A percentile compares a stretch with the other conserved stretches of the same genome.
Evolutionary conservation across 2,329 filamentous ascomycete species (phyloP).

Genomic region (Apiospora sp.): DNA sequence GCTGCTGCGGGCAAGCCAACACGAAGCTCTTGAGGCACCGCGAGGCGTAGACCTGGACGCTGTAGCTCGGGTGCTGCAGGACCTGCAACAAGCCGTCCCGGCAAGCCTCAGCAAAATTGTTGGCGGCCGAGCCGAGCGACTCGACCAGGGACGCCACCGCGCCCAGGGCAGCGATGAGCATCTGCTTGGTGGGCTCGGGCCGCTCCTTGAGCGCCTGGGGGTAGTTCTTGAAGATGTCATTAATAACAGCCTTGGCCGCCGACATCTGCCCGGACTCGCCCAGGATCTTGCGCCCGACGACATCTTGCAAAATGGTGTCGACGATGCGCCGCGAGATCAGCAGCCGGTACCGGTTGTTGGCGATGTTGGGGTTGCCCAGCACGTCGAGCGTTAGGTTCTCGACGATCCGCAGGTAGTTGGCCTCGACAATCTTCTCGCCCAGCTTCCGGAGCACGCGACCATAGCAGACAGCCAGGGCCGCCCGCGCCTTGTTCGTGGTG

Average conservation of each 20-base stretch:
- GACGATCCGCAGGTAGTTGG: slow-evolving; percentile 81
- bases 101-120: slow-evolving; percentile 80
- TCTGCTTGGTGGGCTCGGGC: slow-evolving; percentile 87
- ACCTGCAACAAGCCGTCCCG: slow-evolving; percentile 90
- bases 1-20: slow-evolving; percentile 88
- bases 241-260: slow-evolving; percentile 82
- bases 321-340: slow-evolving; percentile 86
- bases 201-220: slow-evolving; percentile 88
- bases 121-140: slow-evolving; percentile 83
- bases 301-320: slow-evolving; percentile 82
- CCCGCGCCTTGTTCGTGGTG: slow-evolving; percentile 81
- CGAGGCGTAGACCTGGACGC: slow-evolving; percentile 90
- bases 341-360: slow-evolving; percentile 86
- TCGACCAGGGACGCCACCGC: slow-evolving; percentile 81
- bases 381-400: slow-evolving; percentile 83
- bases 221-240: slow-evolving; percentile 92
- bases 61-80: slow-evolving; percentile 93
- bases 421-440: slow-evolving; percentile 83
- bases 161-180: slow-evolving; percentile 79
- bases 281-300: slow-evolving; percentile 81
- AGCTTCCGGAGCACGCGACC: slow-evolving; percentile 80
- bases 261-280: slow-evolving; percentile 89
- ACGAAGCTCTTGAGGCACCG: slow-evolving; percentile 88
- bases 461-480: slow-evolving; percentile 88
- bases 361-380: slow-evolving; percentile 77